Evolutionary conservation across 345 rosid genomes (phyloP).

Genomic region (Jatropha curcas): DNA sequence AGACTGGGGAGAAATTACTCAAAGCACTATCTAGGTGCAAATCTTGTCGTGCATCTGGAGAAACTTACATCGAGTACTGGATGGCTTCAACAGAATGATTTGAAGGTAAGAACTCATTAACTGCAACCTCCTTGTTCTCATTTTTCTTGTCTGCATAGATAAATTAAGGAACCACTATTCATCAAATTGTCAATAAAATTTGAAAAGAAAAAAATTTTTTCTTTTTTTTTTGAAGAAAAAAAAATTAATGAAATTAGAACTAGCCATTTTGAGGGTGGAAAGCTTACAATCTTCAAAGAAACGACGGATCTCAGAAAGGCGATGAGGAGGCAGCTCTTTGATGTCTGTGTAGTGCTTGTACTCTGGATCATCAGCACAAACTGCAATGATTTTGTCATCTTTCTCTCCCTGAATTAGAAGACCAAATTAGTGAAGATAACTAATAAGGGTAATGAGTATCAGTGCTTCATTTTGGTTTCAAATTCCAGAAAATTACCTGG

Average conservation of each 20-base stretch:
- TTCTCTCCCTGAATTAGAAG: conserved; percentile 69
- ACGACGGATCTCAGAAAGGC: conserved; percentile 87
- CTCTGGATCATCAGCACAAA: conserved; percentile 98
- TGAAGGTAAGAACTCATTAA: conserved; percentile 80
- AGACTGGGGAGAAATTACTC: background rate
- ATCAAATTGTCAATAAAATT: background rate
- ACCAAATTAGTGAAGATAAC: background rate
- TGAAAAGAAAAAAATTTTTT: background rate
- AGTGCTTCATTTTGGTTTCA: background rate
- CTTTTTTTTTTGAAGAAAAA: no score
- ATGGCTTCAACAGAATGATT: conserved; percentile 67
- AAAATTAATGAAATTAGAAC: background rate
- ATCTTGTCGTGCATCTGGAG: background rate
- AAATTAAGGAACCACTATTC: conserved; percentile 17
- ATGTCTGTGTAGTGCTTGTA: conserved; percentile 84
- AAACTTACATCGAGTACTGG: conserved; percentile 79
- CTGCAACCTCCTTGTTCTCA: conserved; percentile 97
- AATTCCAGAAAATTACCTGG: conserved; percentile 50
- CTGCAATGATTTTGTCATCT: conserved; percentile 97
- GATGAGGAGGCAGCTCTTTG: conserved; percentile 93
- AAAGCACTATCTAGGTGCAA: background rate
- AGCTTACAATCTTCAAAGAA: conserved; percentile 97
- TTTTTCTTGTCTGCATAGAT: conserved; percentile 76
- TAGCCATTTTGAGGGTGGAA: background rate
- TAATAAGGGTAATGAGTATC: background rate